Evolutionary conservation across 345 rosid species (phyloP).

Genomic region (Eucalyptus regnans): DNA sequence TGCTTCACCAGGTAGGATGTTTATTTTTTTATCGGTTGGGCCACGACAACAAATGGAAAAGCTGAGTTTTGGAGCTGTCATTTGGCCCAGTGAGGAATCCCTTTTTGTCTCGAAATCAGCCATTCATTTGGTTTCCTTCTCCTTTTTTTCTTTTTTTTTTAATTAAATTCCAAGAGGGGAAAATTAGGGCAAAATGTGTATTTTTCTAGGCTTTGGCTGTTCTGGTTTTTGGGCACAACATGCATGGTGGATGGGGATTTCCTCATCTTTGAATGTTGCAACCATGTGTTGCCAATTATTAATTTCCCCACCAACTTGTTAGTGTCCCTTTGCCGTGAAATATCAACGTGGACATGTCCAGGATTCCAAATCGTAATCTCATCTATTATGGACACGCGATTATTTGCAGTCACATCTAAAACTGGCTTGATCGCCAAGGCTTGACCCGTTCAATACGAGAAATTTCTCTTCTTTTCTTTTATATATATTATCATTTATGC

Average conservation of each 20-base stretch:
- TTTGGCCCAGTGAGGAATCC: background rate
- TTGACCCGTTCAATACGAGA: background rate
- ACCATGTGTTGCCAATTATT: background rate
- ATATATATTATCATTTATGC: background rate
- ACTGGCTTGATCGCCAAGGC: accelerated
- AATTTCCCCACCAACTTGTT: background rate
- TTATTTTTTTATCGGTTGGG: background rate
- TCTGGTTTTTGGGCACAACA: background rate
- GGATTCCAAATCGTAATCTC: background rate
- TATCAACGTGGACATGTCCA: background rate
- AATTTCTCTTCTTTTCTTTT: background rate
- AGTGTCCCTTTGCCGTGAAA: background rate
- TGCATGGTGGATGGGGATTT: background rate
- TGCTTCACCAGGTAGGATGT: background rate
- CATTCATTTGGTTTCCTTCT: background rate
- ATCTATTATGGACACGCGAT: background rate
- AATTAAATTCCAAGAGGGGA: background rate
- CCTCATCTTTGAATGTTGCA: background rate
- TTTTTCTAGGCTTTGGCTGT: background rate
- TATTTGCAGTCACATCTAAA: background rate
- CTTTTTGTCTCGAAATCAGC: background rate
- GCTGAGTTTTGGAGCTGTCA: background rate
- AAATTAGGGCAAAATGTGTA: background rate
- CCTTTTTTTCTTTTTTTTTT: background rate
- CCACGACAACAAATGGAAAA: background rate